Percentiles rank a stretch among this genome's conserved stretches.
phyloP scores from a whole-genome alignment of 148 eudicot species.

The Cornus florida region DNA sequence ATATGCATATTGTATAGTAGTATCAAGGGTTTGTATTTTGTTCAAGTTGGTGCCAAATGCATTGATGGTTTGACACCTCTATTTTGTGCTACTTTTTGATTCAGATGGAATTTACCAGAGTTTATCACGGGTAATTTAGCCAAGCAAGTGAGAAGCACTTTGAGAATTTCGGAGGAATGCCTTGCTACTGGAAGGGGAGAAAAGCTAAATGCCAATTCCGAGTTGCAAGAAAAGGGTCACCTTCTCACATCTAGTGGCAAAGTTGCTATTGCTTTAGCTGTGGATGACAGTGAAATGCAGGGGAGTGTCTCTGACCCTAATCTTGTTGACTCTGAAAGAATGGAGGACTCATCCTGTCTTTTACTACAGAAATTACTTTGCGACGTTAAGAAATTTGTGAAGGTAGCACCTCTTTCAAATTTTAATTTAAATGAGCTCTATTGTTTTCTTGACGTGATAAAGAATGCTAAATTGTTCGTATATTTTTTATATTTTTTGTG shows the following conservation, averaged over 20 bases:
- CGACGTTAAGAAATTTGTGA: constrained; percentile 33
- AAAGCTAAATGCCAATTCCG: constrained; percentile 30
- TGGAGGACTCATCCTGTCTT: constrained; percentile 22
- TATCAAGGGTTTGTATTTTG: neutral
- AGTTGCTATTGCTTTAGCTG: constrained; percentile 52
- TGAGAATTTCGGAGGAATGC: constrained; percentile 39
- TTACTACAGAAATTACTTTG: constrained; percentile 35
- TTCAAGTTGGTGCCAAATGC: neutral
- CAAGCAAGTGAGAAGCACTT: constrained; percentile 30
- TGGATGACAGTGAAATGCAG: constrained; percentile 30
- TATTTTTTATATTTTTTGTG: too few species aligned
- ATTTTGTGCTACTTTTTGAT: neutral
- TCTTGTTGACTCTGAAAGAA: constrained; percentile 24
- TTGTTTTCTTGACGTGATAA: neutral
- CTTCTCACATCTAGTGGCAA: constrained; percentile 64
- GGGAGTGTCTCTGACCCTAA: constrained; percentile 19
- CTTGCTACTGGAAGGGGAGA: constrained; percentile 32
- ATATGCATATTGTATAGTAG: neutral
- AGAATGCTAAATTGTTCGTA: too few species aligned
- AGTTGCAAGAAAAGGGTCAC: constrained; percentile 47
- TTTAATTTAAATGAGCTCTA: neutral
- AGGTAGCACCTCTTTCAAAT: constrained; percentile 28
- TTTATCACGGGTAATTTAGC: constrained; percentile 25
- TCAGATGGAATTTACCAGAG: constrained; percentile 35
- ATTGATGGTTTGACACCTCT: neutral